Percentiles rank a stretch among this genome's conserved stretches.
phyloP scores from a whole-genome alignment of 129 eudicot species.

The Lactuca saligna region DNA sequence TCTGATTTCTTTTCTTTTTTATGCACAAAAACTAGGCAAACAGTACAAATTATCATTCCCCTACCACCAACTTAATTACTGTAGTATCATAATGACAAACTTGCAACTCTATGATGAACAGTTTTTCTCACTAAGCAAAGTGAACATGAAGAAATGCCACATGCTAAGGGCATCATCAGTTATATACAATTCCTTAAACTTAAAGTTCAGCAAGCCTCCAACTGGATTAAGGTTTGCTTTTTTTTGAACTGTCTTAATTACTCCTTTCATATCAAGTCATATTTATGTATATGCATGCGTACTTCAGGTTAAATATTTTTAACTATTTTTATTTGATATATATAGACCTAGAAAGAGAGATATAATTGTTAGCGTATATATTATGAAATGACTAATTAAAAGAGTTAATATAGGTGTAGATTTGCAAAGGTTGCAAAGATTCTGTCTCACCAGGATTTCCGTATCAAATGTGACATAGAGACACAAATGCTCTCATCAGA shows the following conservation, averaged over 20 bases:
- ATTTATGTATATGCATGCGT: neutral
- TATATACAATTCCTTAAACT: neutral
- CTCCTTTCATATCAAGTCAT: neutral
- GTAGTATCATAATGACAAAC: neutral
- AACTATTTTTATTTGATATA: too few species aligned
- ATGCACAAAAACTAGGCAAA: neutral
- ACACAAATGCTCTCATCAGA: neutral
- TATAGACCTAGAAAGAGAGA: too few species aligned
- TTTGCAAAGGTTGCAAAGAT: neutral
- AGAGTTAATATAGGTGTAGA: neutral
- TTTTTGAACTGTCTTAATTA: neutral
- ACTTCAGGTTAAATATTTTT: neutral
- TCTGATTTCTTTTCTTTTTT: neutral
- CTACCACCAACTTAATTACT: neutral
- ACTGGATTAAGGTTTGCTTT: neutral
- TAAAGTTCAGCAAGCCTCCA: neutral
- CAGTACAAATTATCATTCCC: neutral
- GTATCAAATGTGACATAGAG: neutral
- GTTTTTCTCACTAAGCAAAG: neutral
- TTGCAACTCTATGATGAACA: constrained; percentile 8
- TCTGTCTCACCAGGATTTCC: neutral
- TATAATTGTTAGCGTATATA: neutral
- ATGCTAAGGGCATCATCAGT: constrained; percentile 15
- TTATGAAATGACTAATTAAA: neutral
- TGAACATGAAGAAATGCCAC: neutral